Evolutionary conservation across 768 basidiomycete species (phyloP).

Genomic region (Mycena galopus): DNA sequence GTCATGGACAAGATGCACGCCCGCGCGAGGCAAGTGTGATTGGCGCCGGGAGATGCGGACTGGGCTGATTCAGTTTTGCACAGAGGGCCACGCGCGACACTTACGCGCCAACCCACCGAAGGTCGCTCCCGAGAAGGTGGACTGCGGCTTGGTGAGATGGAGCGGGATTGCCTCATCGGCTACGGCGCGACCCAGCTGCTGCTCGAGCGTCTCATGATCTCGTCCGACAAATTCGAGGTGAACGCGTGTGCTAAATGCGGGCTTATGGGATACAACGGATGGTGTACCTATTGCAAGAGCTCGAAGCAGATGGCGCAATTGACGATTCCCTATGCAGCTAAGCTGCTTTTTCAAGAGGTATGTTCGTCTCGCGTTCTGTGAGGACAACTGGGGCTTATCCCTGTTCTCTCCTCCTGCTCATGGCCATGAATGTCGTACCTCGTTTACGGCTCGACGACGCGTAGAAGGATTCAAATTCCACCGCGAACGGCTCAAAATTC

Average conservation of each 20-base stretch:
- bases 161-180: slow-evolving; percentile 97
- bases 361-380: slow-evolving; percentile 19
- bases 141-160: slow-evolving; percentile 98
- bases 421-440: slow-evolving; percentile 98
- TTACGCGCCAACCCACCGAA: slow-evolving; percentile 98
- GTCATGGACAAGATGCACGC: slow-evolving; percentile 99
- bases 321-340: slow-evolving; percentile 97
- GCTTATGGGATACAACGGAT: slow-evolving; percentile 93
- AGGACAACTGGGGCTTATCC: slow-evolving; percentile 5
- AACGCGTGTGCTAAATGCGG: slow-evolving; percentile 97
- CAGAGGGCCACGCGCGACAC: slow-evolving; percentile 94
- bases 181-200: slow-evolving; percentile 98
- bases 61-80: slow-evolving; percentile 30
- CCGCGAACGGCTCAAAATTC: too few relatives aligned
- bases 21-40: slow-evolving; percentile 80
- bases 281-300: slow-evolving; percentile 99
- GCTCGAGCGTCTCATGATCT: slow-evolving; percentile 98
- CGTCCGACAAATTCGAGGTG: slow-evolving; percentile 97
- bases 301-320: slow-evolving; percentile 96
- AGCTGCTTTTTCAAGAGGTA: slow-evolving; percentile 92
- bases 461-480: too few relatives aligned
- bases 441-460: too few relatives aligned
- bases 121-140: slow-evolving; percentile 98
- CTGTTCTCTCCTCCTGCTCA: slow-evolving; percentile 65
- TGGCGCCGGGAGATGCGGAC: slow-evolving; percentile 15